Percentiles rank a stretch among this genome's conserved stretches.
Conservation (phyloP, 352 stramenopile species). For the Phytophthora pini region DNA sequence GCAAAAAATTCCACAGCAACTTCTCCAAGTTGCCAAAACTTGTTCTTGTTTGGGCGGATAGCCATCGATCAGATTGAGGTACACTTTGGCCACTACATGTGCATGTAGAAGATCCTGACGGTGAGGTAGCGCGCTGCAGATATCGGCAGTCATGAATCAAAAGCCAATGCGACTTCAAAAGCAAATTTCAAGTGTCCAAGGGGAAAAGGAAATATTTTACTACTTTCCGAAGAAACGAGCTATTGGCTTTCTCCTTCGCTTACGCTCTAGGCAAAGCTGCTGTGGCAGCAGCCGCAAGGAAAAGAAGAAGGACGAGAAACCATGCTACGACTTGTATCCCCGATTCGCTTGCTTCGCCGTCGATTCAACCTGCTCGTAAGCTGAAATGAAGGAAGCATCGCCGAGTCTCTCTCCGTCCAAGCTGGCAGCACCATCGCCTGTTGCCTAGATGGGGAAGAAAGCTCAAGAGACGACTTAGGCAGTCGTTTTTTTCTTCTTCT, state of each 20-base stretch:
- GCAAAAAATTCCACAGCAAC: constrained; percentile 45
- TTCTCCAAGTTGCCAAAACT: neutral
- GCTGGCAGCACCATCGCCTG: neutral
- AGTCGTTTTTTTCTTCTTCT: constrained; percentile 90
- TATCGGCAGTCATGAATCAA: too few relatives aligned
- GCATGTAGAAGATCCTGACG: too few relatives aligned
- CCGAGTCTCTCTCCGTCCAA: constrained; percentile 18
- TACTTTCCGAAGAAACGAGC: constrained; percentile 51
- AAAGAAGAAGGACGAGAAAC: constrained; percentile 40
- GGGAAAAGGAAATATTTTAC: constrained; percentile 59
- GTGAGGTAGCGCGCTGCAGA: too few relatives aligned
- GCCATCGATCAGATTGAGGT: too few relatives aligned
- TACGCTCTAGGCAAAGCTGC: constrained; percentile 39
- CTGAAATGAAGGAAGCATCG: constrained; percentile 32
- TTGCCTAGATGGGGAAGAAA: neutral
- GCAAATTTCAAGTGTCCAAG: neutral
- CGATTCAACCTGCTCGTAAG: constrained; percentile 30
- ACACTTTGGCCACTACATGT: too few relatives aligned
- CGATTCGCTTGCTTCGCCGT: constrained; percentile 37
- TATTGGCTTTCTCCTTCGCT: constrained; percentile 36
- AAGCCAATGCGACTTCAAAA: too few relatives aligned
- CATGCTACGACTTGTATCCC: constrained; percentile 28
- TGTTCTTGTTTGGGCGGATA: too few relatives aligned
- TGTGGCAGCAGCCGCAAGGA: constrained; percentile 33
- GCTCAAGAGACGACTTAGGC: constrained; percentile 34